phyloP scores from a whole-genome alignment of 345 rosid species.

The Psidium guajava region DNA sequence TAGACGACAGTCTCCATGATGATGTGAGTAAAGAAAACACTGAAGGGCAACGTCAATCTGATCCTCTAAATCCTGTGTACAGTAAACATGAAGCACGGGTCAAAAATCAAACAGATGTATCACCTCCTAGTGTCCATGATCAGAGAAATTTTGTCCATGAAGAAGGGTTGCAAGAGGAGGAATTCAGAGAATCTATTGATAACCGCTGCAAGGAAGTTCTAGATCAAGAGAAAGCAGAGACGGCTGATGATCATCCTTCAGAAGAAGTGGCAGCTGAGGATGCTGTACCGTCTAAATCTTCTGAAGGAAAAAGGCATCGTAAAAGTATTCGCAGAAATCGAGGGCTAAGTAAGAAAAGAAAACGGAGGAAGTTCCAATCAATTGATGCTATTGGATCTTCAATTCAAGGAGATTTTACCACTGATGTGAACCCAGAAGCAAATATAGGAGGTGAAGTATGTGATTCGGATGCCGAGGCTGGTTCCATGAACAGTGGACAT shows the following conservation, averaged over 20 bases:
- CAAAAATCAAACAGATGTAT: background rate
- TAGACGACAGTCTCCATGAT: background rate
- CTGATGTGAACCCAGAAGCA: background rate
- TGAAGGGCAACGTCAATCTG: background rate
- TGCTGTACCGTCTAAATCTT: background rate
- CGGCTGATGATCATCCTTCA: background rate
- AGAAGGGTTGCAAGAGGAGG: constrained; percentile 1
- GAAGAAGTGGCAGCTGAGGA: background rate
- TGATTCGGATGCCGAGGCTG: constrained; percentile 7
- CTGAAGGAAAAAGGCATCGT: background rate
- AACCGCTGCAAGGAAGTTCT: background rate
- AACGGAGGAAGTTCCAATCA: background rate
- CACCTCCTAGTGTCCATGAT: background rate
- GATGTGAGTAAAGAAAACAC: background rate
- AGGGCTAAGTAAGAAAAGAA: background rate
- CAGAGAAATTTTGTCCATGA: background rate
- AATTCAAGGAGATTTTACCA: background rate
- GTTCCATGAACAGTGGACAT: background rate
- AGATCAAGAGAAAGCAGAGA: background rate
- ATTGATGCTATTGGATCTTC: background rate
- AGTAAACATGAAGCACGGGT: background rate
- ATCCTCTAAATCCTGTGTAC: background rate
- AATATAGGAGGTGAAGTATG: background rate
- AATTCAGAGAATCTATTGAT: background rate
- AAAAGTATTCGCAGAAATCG: background rate